Conservation (phyloP, 306 rosid species). For the Albizia julibrissin region DNA sequence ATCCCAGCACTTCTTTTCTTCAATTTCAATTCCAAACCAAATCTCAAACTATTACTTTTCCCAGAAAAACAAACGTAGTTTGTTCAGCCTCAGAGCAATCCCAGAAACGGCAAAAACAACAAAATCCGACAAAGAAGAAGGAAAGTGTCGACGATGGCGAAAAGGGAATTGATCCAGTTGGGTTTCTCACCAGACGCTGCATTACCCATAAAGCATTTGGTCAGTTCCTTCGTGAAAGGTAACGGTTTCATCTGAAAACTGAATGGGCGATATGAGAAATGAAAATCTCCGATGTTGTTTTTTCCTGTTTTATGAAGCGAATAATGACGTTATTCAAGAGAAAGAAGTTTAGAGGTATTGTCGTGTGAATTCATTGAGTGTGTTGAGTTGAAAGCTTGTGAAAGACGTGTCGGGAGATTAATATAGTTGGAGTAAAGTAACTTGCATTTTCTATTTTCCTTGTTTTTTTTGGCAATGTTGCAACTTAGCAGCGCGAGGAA, state of each 20-base stretch:
- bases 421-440: neutral
- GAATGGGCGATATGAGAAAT: neutral
- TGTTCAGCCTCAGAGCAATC: constrained; percentile 79
- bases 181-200: constrained; percentile 76
- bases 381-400: constrained; percentile 11
- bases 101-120: constrained; percentile 39
- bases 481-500: neutral
- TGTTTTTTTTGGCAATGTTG: neutral
- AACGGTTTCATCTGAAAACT: neutral
- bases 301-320: neutral
- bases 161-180: constrained; percentile 79
- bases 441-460: neutral
- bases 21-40: constrained; percentile 44
- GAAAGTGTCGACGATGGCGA: constrained; percentile 46
- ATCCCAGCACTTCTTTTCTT: constrained; percentile 31
- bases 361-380: constrained; percentile 17
- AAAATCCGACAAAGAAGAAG: constrained; percentile 32
- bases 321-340: neutral
- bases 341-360: neutral
- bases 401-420: neutral
- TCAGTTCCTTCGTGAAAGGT: constrained; percentile 95
- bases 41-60: constrained; percentile 45
- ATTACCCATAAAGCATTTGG: constrained; percentile 78
- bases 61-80: constrained; percentile 38
- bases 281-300: neutral